These are phyloP conservation scores for Candida awuae DNA, from an alignment of 805 yeast species.

Conservation along the genomic window DNA sequence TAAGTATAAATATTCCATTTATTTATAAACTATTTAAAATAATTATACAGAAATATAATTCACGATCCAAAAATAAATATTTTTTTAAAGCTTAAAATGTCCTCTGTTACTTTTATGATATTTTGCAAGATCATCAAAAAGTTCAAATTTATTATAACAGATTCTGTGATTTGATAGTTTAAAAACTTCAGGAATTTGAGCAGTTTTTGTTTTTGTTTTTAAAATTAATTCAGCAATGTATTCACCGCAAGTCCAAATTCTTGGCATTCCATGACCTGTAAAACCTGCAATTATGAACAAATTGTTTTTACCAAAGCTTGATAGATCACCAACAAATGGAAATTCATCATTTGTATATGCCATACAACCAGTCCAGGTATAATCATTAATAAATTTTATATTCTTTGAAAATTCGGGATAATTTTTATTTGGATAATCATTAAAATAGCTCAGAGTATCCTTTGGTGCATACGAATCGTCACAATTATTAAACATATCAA, in stretches of 20 bases:
- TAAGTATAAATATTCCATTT: constrained; percentile 4
- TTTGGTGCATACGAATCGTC: constrained; percentile 30
- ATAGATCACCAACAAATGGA: constrained; percentile 38
- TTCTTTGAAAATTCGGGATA: constrained; percentile 16
- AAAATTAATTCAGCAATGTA: constrained; percentile 28
- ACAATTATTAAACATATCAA: constrained; percentile 17
- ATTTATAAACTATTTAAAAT: not conserved
- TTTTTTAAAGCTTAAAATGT: constrained; percentile 5
- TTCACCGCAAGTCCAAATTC: constrained; percentile 34
- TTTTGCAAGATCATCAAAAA: constrained; percentile 3
- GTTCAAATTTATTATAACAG: not conserved
- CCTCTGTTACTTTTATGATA: constrained; percentile 4
- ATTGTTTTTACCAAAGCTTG: constrained; percentile 21
- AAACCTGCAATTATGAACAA: constrained; percentile 37
- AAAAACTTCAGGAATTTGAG: constrained; percentile 10
- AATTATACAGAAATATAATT: not conserved
- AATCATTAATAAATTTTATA: constrained; percentile 26
- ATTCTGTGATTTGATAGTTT: constrained; percentile 9
- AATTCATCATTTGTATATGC: constrained; percentile 36
- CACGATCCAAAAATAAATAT: too few relatives aligned
- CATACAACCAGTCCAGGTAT: constrained; percentile 40
- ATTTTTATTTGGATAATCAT: constrained; percentile 24
- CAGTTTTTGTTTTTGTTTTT: constrained; percentile 1
- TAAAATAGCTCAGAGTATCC: constrained; percentile 20
- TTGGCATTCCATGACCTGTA: constrained; percentile 47